These are phyloP conservation scores for Fusarium annulatum DNA, from an alignment of 2,329 filamentous ascomycete genomes.

Conservation along the genomic window DNA sequence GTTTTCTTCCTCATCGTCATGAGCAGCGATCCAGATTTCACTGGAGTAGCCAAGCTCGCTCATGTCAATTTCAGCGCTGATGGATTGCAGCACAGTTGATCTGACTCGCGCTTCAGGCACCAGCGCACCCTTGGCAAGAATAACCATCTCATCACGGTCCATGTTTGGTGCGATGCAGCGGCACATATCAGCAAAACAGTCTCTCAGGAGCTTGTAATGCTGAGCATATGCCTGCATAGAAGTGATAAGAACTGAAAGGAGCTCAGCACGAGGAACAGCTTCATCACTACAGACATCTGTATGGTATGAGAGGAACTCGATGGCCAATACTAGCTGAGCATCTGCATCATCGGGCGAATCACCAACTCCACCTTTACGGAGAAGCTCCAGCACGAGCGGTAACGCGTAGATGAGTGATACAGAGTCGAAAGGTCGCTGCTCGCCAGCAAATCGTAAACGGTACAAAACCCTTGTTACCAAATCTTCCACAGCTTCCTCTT, in stretches of 20 bases:
- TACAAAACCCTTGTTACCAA: conserved; percentile 91
- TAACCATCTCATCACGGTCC: conserved; percentile 73
- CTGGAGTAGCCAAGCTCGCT: conserved; percentile 87
- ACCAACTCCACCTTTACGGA: conserved; percentile 83
- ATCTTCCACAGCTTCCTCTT: conserved; percentile 83
- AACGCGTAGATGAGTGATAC: conserved; percentile 90
- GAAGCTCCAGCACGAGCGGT: conserved; percentile 81
- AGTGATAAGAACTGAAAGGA: conserved; percentile 77
- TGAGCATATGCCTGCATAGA: conserved; percentile 91
- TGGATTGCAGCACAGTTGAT: conserved; percentile 86
- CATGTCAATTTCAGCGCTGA: conserved; percentile 91
- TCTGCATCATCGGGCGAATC: conserved; percentile 81
- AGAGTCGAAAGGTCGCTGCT: conserved; percentile 92
- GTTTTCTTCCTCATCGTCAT: conserved; percentile 92
- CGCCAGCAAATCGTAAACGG: conserved; percentile 86
- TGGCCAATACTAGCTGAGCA: conserved; percentile 86
- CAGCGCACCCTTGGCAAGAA: conserved; percentile 82
- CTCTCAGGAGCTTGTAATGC: conserved; percentile 95
- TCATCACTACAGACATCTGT: conserved; percentile 81
- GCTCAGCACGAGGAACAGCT: conserved; percentile 78
- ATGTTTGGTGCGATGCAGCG: conserved; percentile 88
- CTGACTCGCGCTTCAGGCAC: conserved; percentile 84
- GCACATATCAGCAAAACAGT: conserved; percentile 88
- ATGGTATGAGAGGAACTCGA: conserved; percentile 91
- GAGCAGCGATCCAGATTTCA: conserved; percentile 92